Evolutionary conservation across 2,329 filamentous ascomycete species (phyloP).

Genomic region (Triangularia verruculosa): DNA sequence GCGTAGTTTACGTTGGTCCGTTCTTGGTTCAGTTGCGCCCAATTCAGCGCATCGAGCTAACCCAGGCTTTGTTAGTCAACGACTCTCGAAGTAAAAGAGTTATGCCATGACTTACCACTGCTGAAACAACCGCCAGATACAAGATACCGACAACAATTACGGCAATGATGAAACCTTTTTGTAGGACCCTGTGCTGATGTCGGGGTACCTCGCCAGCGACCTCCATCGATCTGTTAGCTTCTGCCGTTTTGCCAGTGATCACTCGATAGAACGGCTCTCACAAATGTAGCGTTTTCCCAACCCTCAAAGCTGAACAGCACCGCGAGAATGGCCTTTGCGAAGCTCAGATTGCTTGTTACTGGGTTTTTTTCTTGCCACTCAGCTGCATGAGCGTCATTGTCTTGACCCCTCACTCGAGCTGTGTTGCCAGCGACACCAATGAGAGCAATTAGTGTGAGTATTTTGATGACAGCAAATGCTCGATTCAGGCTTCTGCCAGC

Average conservation of each 20-base stretch:
- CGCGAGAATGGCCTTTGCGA: conserved; percentile 1
- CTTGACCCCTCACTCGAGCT: not conserved
- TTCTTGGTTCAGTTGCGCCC: not conserved
- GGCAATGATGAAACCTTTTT: not conserved
- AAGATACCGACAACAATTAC: not conserved
- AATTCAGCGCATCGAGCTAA: not conserved
- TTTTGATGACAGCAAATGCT: not conserved
- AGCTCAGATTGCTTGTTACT: too few relatives aligned
- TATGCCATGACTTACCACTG: not conserved
- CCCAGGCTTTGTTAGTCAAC: not conserved
- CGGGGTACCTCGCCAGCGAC: not conserved
- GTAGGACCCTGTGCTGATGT: not conserved
- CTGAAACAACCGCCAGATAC: not conserved
- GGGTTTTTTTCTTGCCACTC: not conserved
- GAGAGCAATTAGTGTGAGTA: not conserved
- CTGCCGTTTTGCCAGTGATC: not conserved
- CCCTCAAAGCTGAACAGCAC: conserved; percentile 2
- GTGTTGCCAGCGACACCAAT: not conserved
- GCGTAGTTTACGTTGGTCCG: not conserved
- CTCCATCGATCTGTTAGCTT: not conserved
- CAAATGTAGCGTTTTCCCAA: conserved; percentile 6
- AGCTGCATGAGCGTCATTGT: not conserved
- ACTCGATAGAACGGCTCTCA: not conserved
- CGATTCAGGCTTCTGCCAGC: not conserved
- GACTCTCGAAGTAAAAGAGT: not conserved